Conservation (phyloP, 352 stramenopile genomes). For the Elongisporangium anandrum region DNA sequence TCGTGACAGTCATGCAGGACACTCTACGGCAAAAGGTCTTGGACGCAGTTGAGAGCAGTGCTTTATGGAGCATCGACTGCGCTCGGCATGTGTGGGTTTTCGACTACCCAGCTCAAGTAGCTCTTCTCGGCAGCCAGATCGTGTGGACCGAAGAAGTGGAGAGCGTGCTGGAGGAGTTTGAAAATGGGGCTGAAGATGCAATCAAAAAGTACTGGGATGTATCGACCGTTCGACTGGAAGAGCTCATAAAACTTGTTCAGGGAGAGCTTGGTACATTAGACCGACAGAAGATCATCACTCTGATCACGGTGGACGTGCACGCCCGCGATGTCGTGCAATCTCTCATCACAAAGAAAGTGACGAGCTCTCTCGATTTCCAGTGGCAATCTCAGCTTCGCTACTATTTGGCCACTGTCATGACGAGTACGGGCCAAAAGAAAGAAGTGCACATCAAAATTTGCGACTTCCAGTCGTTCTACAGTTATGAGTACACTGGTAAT, state of each 20-base stretch:
- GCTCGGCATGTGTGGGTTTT: conserved; percentile 88
- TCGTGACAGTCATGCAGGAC: conserved; percentile 93
- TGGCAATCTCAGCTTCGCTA: conserved; percentile 96
- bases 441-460: conserved; percentile 90
- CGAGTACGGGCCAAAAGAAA: conserved; percentile 27
- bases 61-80: conserved; percentile 88
- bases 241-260: conserved; percentile 93
- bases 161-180: conserved; percentile 90
- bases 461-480: conserved; percentile 91
- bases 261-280: conserved; percentile 58
- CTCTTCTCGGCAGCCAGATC: conserved; percentile 90
- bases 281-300: conserved; percentile 94
- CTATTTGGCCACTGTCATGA: conserved; percentile 69
- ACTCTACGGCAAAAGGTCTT: conserved; percentile 82
- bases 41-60: conserved; percentile 90
- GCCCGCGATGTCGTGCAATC: conserved; percentile 93
- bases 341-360: conserved; percentile 91
- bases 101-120: conserved; percentile 81
- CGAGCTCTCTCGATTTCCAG: conserved; percentile 89
- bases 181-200: conserved; percentile 93
- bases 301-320: conserved; percentile 97
- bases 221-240: conserved; percentile 87
- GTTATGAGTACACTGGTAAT: conserved; percentile 97
- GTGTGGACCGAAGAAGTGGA: conserved; percentile 93
- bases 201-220: conserved; percentile 94